Base-by-base conservation (phyloP, 345 rosid species). In the Laguncularia racemosa region DNA sequence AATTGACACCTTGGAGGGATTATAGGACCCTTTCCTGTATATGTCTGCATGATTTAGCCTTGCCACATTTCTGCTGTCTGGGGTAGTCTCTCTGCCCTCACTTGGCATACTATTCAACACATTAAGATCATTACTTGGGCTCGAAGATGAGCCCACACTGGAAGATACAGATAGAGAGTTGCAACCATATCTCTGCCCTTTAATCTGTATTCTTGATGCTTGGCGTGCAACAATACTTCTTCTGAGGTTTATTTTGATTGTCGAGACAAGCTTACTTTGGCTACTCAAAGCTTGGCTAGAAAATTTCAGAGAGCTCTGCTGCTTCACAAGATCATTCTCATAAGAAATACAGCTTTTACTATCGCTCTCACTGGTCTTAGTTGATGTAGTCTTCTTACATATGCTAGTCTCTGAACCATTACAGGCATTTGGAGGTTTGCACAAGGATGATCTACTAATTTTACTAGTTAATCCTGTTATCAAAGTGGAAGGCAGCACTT, bases 151-250 rank as follows among this genome's bases (percentile, higher is more conserved):
- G 38, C 76, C 84, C 26, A 68, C 71, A 20, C 87, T 79, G 57
- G 85, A 81, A 53, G 79, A 79, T 16, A 74, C 44, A 33, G 85
- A 79, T 28, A 62, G 67, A 67, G 84, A 79, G 53, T 67, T 63
- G 23, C 47, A 18, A 14, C 67, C 77, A 33, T 62, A 63, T 44
- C 66, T 67, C 38, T 65, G 61, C 38, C 47, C 63, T 21, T 52
- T 57, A 59, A 57, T 65, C 64, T 73, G 75, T 54, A 70, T 64
- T 60, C 87, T 77, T 12, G 75, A 75, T 46, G 87, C 87, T 70
- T 65, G 85, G 68, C 83, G 73, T 49, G 77, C 77, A 63, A 58
- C 71, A 66, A 69, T 64, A 59, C 84, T 81, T 74, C 65, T 81
- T 73, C 85, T 66, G 57, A 77, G 78, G 59, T 73, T 68, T 43